Conservation (phyloP, 2,329 filamentous ascomycete species). For the Plenodomus biglobosus region DNA sequence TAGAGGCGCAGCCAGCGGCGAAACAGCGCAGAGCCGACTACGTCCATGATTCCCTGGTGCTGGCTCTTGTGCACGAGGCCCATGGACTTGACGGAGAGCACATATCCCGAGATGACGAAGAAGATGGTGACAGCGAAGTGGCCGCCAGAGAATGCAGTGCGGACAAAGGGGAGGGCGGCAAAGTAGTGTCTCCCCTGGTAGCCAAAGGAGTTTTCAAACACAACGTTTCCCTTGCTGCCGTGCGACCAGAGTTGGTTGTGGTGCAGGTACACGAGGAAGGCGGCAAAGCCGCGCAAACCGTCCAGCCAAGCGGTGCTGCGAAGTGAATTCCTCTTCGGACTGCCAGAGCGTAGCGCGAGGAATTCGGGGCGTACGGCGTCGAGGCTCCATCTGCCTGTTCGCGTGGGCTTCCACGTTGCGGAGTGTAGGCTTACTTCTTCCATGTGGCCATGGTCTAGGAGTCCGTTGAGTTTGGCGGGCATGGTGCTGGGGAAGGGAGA, state of each 20-base stretch:
- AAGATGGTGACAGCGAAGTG: slow-evolving; percentile 58
- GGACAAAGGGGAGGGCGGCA: slow-evolving; percentile 46
- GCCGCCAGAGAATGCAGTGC: slow-evolving; percentile 53
- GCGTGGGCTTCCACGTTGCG: slow-evolving; percentile 30
- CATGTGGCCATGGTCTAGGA: slow-evolving; percentile 27
- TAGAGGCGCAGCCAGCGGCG: slow-evolving; percentile 55
- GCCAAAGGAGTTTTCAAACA: slow-evolving; percentile 42
- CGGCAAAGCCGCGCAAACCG: slow-evolving; percentile 67
- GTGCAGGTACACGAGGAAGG: slow-evolving; percentile 65
- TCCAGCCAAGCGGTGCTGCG: slow-evolving; percentile 53
- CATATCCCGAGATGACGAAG: slow-evolving; percentile 57
- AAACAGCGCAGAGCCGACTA: slow-evolving; percentile 53
- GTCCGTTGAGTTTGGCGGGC: slow-evolving; percentile 33
- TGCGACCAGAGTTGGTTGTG: slow-evolving; percentile 53
- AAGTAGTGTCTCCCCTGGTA: slow-evolving; percentile 36
- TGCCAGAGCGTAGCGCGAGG: slow-evolving; percentile 19
- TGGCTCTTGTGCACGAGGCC: slow-evolving; percentile 48
- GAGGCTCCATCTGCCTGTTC: slow-evolving; percentile 33
- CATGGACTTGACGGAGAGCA: slow-evolving; percentile 53
- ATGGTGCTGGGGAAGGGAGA: slow-evolving; percentile 17
- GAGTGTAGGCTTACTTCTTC: slow-evolving; percentile 30
- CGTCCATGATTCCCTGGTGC: slow-evolving; percentile 45
- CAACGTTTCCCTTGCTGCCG: slow-evolving; percentile 51
- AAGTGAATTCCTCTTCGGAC: slow-evolving; percentile 21
- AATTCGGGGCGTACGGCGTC: slow-evolving; percentile 39